Evolutionary conservation across 2,329 filamentous ascomycete genomes (phyloP).

Genomic region (Aspergillus caelatus): DNA sequence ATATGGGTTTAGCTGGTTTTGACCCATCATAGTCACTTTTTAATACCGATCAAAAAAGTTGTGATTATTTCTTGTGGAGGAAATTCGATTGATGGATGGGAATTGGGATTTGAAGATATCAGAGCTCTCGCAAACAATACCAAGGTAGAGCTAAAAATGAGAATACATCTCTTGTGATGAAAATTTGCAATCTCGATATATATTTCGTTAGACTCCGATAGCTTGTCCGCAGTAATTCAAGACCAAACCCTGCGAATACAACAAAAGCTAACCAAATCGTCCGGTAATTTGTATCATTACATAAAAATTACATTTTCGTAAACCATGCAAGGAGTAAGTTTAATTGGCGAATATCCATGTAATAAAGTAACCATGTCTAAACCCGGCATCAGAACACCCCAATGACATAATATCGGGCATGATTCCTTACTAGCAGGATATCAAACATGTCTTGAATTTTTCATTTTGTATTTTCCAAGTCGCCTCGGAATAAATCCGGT

Average conservation of each 20-base stretch:
- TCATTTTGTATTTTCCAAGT: not conserved
- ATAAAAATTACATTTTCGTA: not conserved
- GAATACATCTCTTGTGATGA: not conserved
- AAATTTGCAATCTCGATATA: not conserved
- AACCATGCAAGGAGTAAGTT: not conserved
- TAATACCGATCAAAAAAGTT: not conserved
- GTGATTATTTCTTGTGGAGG: not conserved
- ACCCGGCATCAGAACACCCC: not conserved
- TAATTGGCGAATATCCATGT: fast-evolving
- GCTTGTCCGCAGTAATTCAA: not conserved
- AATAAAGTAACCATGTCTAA: not conserved
- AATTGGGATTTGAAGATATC: not conserved
- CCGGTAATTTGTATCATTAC: not conserved
- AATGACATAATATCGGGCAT: not conserved
- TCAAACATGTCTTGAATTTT: no score
- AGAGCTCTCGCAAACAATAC: not conserved
- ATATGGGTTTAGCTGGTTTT: not conserved
- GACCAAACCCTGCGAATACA: no score
- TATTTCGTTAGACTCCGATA: not conserved
- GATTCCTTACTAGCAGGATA: not conserved
- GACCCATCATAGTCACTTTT: not conserved
- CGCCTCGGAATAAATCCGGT: not conserved
- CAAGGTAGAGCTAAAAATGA: not conserved
- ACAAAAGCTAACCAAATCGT: no score
- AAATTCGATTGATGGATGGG: not conserved